phyloP scores from a whole-genome alignment of 768 basidiomycete genomes.

The Tricholoma terreum region DNA sequence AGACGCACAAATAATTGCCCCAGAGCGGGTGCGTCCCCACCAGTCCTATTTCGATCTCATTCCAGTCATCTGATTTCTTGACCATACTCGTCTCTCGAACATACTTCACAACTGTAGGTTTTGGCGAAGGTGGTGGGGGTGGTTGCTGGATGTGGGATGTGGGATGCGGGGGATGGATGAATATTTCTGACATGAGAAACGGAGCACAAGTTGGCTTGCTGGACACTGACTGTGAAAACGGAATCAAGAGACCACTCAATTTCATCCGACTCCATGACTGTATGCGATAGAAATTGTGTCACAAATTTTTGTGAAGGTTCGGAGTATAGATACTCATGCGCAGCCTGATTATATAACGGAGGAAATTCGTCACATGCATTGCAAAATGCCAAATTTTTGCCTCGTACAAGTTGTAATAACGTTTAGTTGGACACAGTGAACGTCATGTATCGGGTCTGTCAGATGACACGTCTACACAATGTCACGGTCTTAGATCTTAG shows the following conservation, averaged over 20 bases:
- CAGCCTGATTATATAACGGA: too few species aligned
- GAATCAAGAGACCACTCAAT: conserved; percentile 35
- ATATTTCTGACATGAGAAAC: not conserved
- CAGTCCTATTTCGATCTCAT: conserved; percentile 56
- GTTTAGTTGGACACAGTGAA: too few species aligned
- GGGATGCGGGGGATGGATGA: not conserved
- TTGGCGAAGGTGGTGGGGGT: conserved; percentile 63
- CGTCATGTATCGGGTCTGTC: too few species aligned
- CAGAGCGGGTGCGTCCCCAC: conserved; percentile 81
- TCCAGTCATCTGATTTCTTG: conserved; percentile 26
- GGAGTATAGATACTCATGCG: too few species aligned
- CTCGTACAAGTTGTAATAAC: too few species aligned
- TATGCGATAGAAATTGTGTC: too few species aligned
- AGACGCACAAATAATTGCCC: conserved; percentile 71
- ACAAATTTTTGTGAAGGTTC: too few species aligned
- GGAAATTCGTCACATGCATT: too few species aligned
- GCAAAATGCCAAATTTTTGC: too few species aligned
- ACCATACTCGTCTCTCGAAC: conserved; percentile 31
- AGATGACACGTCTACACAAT: too few species aligned
- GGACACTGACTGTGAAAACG: conserved; percentile 49
- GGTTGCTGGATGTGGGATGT: conserved; percentile 45
- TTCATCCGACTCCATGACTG: conserved; percentile 15
- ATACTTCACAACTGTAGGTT: conserved; percentile 53
- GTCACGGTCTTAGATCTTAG: too few species aligned
- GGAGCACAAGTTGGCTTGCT: not conserved